Percentiles rank a stretch among this genome's conserved stretches.
Evolutionary conservation across 257 asterid species (phyloP).

Genomic region (Solanum bulbocastanum): DNA sequence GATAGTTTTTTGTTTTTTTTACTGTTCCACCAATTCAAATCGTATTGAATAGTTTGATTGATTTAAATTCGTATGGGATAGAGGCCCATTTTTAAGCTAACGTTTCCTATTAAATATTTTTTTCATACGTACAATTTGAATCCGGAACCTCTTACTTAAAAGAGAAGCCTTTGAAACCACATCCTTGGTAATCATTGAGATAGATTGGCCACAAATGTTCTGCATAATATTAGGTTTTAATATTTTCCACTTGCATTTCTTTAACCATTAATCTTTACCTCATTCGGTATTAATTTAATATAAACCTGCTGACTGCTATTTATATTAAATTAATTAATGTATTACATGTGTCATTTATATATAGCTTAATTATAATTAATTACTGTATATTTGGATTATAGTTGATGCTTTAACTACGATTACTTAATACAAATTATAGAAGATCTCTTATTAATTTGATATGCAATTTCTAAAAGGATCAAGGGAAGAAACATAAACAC

Average conservation of each 20-base stretch:
- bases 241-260: not conserved
- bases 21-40: no score
- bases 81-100: fast-evolving
- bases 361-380: not conserved
- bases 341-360: not conserved
- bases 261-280: not conserved
- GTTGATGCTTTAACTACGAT: not conserved
- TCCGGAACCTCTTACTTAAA: no score
- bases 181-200: no score
- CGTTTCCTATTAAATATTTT: fast-evolving
- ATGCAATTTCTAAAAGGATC: not conserved
- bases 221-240: no score
- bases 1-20: no score
- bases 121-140: fast-evolving
- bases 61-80: fast-evolving
- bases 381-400: not conserved
- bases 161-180: no score
- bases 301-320: not conserved
- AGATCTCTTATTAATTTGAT: not conserved
- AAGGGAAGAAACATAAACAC: not conserved
- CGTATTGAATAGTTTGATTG: fast-evolving
- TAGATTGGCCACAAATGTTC: no score
- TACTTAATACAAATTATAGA: not conserved
- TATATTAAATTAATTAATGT: not conserved
- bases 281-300: not conserved